Conservation (phyloP, 1,284 basidiomycete species). For the Boletus albobrunnescens region DNA sequence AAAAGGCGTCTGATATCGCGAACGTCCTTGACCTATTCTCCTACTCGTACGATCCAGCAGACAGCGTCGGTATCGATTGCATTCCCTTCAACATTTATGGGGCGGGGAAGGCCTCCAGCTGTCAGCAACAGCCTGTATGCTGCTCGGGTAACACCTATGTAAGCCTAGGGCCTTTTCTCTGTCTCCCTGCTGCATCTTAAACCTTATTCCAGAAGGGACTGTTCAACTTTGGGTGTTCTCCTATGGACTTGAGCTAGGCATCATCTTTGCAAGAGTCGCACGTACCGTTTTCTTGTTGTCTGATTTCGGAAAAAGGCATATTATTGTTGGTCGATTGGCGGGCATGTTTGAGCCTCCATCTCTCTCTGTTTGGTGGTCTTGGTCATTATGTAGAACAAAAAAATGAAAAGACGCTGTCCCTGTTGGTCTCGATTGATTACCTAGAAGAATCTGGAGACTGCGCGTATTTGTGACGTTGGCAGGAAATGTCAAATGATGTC, state of each 20-base stretch:
- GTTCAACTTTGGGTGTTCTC: background rate
- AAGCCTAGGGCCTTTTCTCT: slow-evolving; percentile 1
- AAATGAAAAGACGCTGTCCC: background rate
- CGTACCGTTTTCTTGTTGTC: slow-evolving; percentile 2
- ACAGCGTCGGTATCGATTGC: slow-evolving; percentile 25
- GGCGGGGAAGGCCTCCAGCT: slow-evolving; percentile 18
- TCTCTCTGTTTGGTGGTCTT: background rate
- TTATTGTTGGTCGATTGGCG: slow-evolving; percentile 2
- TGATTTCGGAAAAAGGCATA: slow-evolving; percentile 4
- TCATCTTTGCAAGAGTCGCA: background rate
- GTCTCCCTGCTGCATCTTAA: background rate
- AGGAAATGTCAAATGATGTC: too few relatives aligned
- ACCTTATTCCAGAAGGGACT: background rate
- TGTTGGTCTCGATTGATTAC: too few relatives aligned
- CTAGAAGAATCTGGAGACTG: too few relatives aligned
- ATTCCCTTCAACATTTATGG: slow-evolving; percentile 24
- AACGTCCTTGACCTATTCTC: slow-evolving; percentile 14
- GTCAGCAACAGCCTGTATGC: slow-evolving; percentile 26
- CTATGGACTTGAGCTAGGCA: background rate
- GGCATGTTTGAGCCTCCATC: background rate
- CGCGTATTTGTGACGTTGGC: too few relatives aligned
- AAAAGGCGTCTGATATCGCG: slow-evolving; percentile 12
- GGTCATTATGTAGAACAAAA: background rate
- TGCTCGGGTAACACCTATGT: slow-evolving; percentile 18
- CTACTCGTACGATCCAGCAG: slow-evolving; percentile 16